Evolutionary conservation across 306 rosid species (phyloP), one percentile per base, ranked within the genome.

Genomic region (Canavalia gladiata): DNA sequence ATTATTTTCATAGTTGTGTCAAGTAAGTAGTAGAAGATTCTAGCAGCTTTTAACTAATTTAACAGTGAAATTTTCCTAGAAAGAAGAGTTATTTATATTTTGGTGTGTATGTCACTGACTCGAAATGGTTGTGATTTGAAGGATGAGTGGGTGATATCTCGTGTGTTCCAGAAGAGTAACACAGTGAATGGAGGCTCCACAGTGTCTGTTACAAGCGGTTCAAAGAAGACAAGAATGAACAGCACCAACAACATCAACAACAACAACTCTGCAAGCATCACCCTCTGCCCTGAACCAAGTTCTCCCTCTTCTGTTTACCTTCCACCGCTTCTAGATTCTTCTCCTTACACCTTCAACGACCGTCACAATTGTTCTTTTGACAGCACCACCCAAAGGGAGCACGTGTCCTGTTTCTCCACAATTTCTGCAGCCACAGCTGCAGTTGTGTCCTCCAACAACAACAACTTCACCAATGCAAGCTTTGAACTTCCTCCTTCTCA

Each of bases 341-440:
- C 99, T 0, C 87, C 96, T 0, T 95, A 85, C 79, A 31, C 87
- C 4, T 37, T 74, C 62, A 75, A 84, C 57, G 91, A 84, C 87
- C 89, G 84, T 58, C 90, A 91, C 13, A 80, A 84, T 86, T 83
- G 93, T 74, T 85, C 92, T 28, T 88, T 70, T 52, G 89, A 86
- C 41, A 88, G 69, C 56, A 86, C 83, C 85, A 87, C 79, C 18
- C 34, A 60, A 87, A 96, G 76, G 76, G 97, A 94, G 99, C 99
- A 96, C 99, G 98, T 96, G 99, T 89, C 99, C 98, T 96, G 99
- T 93, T 96, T 96, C 99, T 96, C 99, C 99, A 96, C 97, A 81
- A 68, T 77, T 31, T 74, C 81, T 41, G 82, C 86, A 54, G 60
- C 77, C 56, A 31, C 66, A 2, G 78, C 78, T 12, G 52, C 72